A percentile compares a stretch with the other conserved stretches of the same genome.
phyloP scores from a whole-genome alignment of 2,329 filamentous ascomycete species.

The Lecanicillium sp. region DNA sequence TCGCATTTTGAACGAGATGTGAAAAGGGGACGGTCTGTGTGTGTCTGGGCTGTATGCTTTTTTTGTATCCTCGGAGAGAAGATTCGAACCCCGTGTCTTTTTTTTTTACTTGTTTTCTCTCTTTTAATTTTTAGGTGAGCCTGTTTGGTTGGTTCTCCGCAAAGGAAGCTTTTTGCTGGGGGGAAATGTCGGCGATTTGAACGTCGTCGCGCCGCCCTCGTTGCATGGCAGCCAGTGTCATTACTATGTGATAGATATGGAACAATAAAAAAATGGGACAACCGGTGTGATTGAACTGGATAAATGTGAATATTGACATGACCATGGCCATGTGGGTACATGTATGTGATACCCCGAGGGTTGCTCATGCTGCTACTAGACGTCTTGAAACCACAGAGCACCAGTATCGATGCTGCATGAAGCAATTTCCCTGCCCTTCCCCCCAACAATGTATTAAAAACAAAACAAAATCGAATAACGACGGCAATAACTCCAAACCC shows the following conservation, averaged over 20 bases:
- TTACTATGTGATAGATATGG: constrained; percentile 15
- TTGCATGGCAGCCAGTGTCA: constrained; percentile 11
- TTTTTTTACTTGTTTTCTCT: no score
- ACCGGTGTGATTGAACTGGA: constrained; percentile 5
- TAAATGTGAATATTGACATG: background rate
- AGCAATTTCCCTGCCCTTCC: no score
- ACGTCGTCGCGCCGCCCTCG: background rate
- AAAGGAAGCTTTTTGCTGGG: constrained; percentile 1
- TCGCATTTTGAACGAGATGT: background rate
- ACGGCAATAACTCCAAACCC: background rate
- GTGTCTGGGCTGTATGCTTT: background rate
- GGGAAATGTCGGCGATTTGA: background rate
- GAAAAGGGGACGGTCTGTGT: constrained; percentile 2
- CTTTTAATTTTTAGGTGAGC: no score
- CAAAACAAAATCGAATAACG: background rate
- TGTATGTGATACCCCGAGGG: background rate
- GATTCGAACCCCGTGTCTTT: no score
- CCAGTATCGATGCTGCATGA: no score
- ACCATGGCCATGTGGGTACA: background rate
- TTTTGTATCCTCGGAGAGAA: background rate
- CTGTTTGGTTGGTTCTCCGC: constrained; percentile 13
- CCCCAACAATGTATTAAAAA: no score
- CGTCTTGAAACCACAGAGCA: no score
- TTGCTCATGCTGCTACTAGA: no score
- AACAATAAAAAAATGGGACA: constrained; percentile 12